phyloP scores from a whole-genome alignment of 2,329 filamentous ascomycete species.

The Epichloe amarillans region DNA sequence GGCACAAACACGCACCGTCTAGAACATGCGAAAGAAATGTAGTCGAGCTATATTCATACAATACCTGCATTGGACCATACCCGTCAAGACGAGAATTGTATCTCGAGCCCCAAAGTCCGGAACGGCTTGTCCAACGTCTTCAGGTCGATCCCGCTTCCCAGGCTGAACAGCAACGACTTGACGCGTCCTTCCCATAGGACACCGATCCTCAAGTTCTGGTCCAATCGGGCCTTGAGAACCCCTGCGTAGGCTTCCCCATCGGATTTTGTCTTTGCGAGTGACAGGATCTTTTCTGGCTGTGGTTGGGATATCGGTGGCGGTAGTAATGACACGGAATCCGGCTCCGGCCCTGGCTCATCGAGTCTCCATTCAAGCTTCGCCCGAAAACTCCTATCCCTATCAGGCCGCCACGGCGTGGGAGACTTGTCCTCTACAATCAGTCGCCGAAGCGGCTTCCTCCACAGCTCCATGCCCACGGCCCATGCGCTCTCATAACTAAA shows the following conservation, averaged over 20 bases:
- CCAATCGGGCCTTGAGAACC: constrained; percentile 78
- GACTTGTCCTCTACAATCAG: constrained; percentile 23
- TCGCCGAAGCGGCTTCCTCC: constrained; percentile 49
- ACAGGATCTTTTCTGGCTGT: constrained; percentile 2
- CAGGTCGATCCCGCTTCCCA: constrained; percentile 76
- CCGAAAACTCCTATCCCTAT: constrained; percentile 29
- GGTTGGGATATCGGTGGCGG: not conserved
- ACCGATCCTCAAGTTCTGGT: constrained; percentile 77
- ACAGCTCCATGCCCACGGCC: constrained; percentile 83
- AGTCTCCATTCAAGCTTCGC: constrained; percentile 39
- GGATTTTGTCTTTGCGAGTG: constrained; percentile 11
- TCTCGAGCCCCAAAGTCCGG: constrained; percentile 60
- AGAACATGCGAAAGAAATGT: too few species aligned
- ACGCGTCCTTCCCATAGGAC: constrained; percentile 86
- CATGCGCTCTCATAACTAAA: constrained; percentile 97
- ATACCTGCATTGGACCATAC: too few species aligned
- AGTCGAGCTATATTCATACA: too few species aligned
- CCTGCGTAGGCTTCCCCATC: constrained; percentile 60
- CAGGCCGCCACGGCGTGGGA: constrained; percentile 2
- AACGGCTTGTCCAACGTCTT: constrained; percentile 64
- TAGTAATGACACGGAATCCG: not conserved
- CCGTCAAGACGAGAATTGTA: constrained; percentile 67
- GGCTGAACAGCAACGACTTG: constrained; percentile 83
- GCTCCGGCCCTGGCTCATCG: constrained; percentile 28
- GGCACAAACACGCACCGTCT: too few species aligned